Percentiles rank a stretch among this genome's conserved stretches.
These are phyloP conservation scores for Anthracocystis walkeri DNA, from an alignment of 1,284 basidiomycete genomes.

Conservation along the genomic window DNA sequence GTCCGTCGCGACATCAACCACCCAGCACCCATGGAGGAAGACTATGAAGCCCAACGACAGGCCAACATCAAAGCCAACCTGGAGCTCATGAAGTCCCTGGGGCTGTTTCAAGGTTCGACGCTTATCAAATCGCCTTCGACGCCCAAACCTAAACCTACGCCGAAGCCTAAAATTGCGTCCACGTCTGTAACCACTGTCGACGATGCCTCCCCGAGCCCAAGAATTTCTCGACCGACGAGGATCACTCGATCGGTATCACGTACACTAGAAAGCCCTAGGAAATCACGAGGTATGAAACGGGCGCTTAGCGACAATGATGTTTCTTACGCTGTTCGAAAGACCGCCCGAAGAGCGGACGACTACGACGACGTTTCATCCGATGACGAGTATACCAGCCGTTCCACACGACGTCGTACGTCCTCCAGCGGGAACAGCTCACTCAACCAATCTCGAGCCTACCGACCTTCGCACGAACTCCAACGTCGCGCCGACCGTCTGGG, in stretches of 20 bases:
- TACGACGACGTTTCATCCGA: constrained; percentile 5
- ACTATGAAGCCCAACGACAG: constrained; percentile 35
- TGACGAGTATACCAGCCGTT: background rate
- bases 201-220: background rate
- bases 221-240: constrained; percentile 1
- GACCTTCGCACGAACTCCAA: constrained; percentile 2
- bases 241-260: constrained; percentile 30
- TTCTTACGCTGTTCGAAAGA: background rate
- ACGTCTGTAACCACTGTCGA: background rate
- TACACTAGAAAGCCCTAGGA: background rate
- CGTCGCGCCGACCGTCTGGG: constrained; percentile 37
- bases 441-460: constrained; percentile 14
- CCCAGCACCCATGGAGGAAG: background rate
- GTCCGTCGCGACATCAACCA: constrained; percentile 1
- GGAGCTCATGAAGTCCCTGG: constrained; percentile 42
- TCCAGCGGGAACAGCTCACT: background rate
- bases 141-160: constrained; percentile 3
- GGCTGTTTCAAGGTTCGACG: constrained; percentile 21
- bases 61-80: constrained; percentile 39
- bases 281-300: constrained; percentile 8
- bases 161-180: background rate
- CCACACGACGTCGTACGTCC: background rate
- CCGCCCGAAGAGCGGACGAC: background rate
- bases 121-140: constrained; percentile 8
- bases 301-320: constrained; percentile 12